phyloP scores from a whole-genome alignment of 2,329 filamentous ascomycete genomes.

The Trichophyton benhamiae region DNA sequence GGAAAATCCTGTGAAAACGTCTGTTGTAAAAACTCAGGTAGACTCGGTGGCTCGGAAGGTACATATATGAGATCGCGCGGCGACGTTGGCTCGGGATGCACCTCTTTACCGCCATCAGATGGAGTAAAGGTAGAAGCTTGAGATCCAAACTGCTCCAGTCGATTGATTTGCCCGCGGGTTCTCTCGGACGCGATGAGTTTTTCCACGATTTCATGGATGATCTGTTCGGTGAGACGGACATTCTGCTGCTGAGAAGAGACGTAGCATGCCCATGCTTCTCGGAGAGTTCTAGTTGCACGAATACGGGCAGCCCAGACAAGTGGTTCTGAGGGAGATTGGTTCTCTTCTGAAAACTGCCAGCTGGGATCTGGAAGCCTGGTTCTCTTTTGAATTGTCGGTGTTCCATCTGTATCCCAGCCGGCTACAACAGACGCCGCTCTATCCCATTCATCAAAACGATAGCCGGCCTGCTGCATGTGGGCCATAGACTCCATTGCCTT shows the following conservation, averaged over 20 bases:
- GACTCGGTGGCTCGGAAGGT: constrained; percentile 40
- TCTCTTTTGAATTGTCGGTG: constrained; percentile 51
- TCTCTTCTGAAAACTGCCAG: background rate
- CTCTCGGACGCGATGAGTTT: constrained; percentile 37
- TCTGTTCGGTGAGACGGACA: constrained; percentile 24
- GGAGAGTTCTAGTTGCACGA: constrained; percentile 45
- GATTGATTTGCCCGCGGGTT: background rate
- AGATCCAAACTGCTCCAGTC: background rate
- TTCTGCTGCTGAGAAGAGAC: constrained; percentile 41
- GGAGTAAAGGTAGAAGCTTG: constrained; percentile 20
- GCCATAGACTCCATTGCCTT: constrained; percentile 44
- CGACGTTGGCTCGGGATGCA: constrained; percentile 43
- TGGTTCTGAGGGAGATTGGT: background rate
- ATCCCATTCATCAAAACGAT: constrained; percentile 41
- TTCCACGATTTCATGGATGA: constrained; percentile 46
- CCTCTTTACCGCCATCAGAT: constrained; percentile 46
- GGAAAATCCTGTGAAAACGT: constrained; percentile 37
- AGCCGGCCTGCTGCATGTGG: constrained; percentile 49
- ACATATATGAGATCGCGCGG: constrained; percentile 48
- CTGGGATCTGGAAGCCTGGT: constrained; percentile 24
- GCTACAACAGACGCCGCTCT: constrained; percentile 41
- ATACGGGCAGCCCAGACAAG: constrained; percentile 47
- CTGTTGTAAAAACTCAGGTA: constrained; percentile 40
- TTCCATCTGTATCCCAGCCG: constrained; percentile 52
- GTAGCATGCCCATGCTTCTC: constrained; percentile 55